phyloP scores from a whole-genome alignment of 2,329 filamentous ascomycete genomes.

The Scortechinia acanthostroma region DNA sequence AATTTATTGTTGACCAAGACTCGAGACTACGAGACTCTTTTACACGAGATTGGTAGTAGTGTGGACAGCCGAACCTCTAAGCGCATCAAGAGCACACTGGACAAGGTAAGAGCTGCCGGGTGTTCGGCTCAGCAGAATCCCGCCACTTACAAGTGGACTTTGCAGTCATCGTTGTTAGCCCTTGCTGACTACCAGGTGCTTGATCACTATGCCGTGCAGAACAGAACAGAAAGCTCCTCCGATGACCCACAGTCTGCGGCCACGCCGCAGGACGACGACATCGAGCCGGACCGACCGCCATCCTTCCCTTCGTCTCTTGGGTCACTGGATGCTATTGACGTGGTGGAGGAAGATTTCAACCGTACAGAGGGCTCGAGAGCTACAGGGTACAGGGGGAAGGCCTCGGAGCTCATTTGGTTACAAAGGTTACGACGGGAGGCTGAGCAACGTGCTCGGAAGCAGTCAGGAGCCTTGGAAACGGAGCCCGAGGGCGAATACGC shows the following conservation, averaged over 20 bases:
- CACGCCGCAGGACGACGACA: too few relatives aligned
- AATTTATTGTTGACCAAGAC: conserved; percentile 8
- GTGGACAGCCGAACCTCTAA: background rate
- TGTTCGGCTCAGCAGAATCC: too few relatives aligned
- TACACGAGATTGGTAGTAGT: background rate
- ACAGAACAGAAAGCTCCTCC: too few relatives aligned
- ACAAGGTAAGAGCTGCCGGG: too few relatives aligned
- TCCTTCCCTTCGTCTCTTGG: too few relatives aligned
- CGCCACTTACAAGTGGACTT: too few relatives aligned
- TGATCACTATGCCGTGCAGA: too few relatives aligned
- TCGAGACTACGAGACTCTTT: conserved; percentile 1
- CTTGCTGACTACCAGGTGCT: too few relatives aligned
- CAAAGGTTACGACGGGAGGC: conserved; percentile 27
- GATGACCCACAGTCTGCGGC: too few relatives aligned
- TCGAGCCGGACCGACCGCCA: too few relatives aligned
- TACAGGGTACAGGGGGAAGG: conserved; percentile 33
- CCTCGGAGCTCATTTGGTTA: conserved; percentile 34
- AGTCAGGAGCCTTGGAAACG: background rate
- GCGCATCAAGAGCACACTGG: conserved; percentile 2
- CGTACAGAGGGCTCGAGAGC: conserved; percentile 22
- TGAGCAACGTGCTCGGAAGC: conserved; percentile 13
- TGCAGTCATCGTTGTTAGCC: too few relatives aligned
- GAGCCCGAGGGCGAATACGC: conserved; percentile 4
- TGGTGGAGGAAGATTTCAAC: conserved; percentile 29
- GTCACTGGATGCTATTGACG: conserved; percentile 31